Evolutionary conservation across 306 rosid genomes (phyloP).

Genomic region (Cercis canadensis): DNA sequence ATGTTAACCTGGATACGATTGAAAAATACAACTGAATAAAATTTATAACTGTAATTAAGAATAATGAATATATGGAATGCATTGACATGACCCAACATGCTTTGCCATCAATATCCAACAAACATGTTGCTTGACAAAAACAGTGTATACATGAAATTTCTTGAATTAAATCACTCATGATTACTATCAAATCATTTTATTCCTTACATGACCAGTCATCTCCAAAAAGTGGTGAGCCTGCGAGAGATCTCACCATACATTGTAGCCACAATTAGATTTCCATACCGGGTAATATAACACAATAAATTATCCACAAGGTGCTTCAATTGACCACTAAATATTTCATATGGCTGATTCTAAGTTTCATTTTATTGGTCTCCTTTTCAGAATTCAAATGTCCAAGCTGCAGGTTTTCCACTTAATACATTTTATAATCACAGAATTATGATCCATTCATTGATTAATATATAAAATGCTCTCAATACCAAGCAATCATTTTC

Average conservation of each 20-base stretch:
- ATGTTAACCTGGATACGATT: too few species aligned
- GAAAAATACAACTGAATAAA: not conserved
- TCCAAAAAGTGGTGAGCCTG: not conserved
- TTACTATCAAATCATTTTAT: constrained; percentile 7
- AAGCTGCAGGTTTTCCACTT: not conserved
- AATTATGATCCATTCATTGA: too few species aligned
- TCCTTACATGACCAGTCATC: constrained; percentile 18
- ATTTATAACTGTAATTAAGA: not conserved
- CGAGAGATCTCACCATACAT: not conserved
- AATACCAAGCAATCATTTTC: too few species aligned
- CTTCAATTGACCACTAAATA: not conserved
- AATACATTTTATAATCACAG: too few species aligned
- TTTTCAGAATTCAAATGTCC: not conserved
- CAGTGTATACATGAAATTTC: not conserved
- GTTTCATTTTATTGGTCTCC: not conserved
- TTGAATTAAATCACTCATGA: constrained; percentile 12
- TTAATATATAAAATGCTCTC: too few species aligned
- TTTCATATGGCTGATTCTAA: not conserved
- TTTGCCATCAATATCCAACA: not conserved
- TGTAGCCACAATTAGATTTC: constrained; percentile 21
- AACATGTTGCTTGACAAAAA: not conserved
- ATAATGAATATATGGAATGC: not conserved
- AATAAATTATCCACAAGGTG: not conserved
- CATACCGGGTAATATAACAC: not conserved
- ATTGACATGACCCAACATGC: not conserved